A percentile compares a stretch with the other conserved stretches of the same genome.
These are phyloP conservation scores for Wallemia ichthyophaga DNA, from an alignment of 1,284 basidiomycete genomes.

Conservation along the genomic window DNA sequence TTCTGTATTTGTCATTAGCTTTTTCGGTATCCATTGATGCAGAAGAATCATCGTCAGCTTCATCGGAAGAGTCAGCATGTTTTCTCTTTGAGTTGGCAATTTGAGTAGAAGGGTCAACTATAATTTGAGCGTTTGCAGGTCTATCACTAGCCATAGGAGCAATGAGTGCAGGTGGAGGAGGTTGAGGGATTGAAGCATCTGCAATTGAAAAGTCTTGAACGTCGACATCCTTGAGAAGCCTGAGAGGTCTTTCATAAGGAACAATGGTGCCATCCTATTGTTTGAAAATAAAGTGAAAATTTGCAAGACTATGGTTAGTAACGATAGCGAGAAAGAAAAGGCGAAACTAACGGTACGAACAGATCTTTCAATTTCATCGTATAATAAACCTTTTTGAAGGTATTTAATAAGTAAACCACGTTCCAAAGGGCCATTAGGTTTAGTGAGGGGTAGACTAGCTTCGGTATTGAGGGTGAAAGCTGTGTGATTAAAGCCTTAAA, in stretches of 20 bases:
- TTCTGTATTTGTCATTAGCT: not conserved
- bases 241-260: not conserved
- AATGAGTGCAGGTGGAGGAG: not conserved
- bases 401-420: constrained; percentile 1
- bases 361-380: not conserved
- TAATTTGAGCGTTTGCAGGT: not conserved
- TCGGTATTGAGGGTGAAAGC: not conserved
- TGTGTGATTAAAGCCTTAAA: not conserved
- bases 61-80: not conserved
- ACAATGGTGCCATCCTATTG: constrained; percentile 1
- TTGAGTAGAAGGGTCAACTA: not conserved
- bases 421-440: not conserved
- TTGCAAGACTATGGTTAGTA: not conserved
- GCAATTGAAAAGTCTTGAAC: not conserved
- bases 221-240: not conserved
- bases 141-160: not conserved
- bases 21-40: not conserved
- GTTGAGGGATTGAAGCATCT: not conserved
- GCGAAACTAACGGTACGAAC: not conserved
- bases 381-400: not conserved
- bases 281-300: not conserved
- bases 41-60: not conserved
- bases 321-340: not conserved
- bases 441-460: not conserved
- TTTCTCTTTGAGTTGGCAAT: not conserved